Percentiles rank a stretch among this genome's conserved stretches.
These are phyloP conservation scores for Panicum hallii DNA, from an alignment of 202 grass and related monocot genomes.

Conservation along the genomic window DNA sequence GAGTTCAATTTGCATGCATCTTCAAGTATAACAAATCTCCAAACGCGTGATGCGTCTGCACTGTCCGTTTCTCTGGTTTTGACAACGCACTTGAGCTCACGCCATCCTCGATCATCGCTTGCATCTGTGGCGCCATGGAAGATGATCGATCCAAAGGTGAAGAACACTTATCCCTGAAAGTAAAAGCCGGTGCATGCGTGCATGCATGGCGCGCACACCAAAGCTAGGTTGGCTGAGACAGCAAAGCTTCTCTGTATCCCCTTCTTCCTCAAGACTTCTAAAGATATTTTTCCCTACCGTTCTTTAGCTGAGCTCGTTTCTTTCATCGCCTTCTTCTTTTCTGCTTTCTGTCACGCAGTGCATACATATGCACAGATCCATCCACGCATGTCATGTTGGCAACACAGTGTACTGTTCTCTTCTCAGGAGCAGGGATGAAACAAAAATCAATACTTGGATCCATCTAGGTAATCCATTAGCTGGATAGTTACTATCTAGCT, in stretches of 20 bases:
- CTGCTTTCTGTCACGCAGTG: slow-evolving; percentile 46
- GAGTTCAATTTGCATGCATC: too few species aligned
- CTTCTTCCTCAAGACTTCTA: slow-evolving; percentile 73
- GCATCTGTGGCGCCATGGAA: not conserved
- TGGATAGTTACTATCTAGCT: too few species aligned
- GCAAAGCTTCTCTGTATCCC: slow-evolving; percentile 69
- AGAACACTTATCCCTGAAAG: slow-evolving; percentile 51
- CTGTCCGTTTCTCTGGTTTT: not conserved
- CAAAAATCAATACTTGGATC: not conserved
- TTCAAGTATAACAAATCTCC: too few species aligned
- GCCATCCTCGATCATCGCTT: not conserved
- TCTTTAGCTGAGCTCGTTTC: slow-evolving; percentile 28
- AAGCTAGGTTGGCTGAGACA: slow-evolving; percentile 56
- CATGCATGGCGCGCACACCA: slow-evolving; percentile 36
- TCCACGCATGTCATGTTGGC: slow-evolving; percentile 3
- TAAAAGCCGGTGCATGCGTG: slow-evolving; percentile 47
- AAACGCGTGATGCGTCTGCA: not conserved
- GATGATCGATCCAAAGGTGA: slow-evolving; percentile 42
- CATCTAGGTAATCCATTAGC: too few species aligned
- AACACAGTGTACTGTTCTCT: not conserved
- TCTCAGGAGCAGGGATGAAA: not conserved
- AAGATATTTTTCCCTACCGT: slow-evolving; percentile 52
- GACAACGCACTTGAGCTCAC: not conserved
- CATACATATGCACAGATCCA: slow-evolving; percentile 6
- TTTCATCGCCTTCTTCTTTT: slow-evolving; percentile 28